Conservation (phyloP, 495 filamentous ascomycete genomes). For the Wilcoxina mikolae region DNA sequence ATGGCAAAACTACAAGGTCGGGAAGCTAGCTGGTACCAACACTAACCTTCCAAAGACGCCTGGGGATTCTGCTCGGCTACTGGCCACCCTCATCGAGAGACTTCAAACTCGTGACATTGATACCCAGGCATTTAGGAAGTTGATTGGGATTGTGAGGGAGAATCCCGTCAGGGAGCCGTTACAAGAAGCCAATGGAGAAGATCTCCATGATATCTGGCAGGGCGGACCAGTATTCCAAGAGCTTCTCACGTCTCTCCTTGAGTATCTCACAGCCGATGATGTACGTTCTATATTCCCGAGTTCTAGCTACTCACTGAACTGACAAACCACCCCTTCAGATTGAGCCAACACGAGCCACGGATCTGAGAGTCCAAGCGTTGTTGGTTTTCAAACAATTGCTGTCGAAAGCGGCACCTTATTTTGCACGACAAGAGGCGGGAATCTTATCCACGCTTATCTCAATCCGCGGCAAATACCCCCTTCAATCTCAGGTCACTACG, state of each 20-base stretch:
- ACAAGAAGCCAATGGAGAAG: slow-evolving; percentile 36
- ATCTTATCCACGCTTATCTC: slow-evolving; percentile 29
- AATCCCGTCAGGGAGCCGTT: slow-evolving; percentile 39
- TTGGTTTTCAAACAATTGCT: slow-evolving; percentile 67
- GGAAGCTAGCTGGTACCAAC: too few relatives aligned
- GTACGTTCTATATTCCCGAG: too few relatives aligned
- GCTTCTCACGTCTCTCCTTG: slow-evolving; percentile 57
- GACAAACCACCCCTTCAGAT: slow-evolving; percentile 20
- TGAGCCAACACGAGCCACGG: slow-evolving; percentile 43
- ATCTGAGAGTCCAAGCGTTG: slow-evolving; percentile 72
- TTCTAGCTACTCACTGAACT: background rate
- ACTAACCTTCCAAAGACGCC: slow-evolving; percentile 33
- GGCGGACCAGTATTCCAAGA: slow-evolving; percentile 48
- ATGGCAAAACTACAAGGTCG: slow-evolving; percentile 26
- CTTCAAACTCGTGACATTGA: slow-evolving; percentile 59
- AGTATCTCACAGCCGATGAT: slow-evolving; percentile 48
- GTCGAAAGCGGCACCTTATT: slow-evolving; percentile 51
- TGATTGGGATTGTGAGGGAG: slow-evolving; percentile 65
- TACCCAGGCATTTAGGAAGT: slow-evolving; percentile 73
- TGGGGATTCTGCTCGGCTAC: slow-evolving; percentile 40
- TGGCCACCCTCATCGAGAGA: slow-evolving; percentile 62
- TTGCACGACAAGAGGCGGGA: slow-evolving; percentile 48
- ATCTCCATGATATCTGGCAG: slow-evolving; percentile 37
- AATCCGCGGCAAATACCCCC: slow-evolving; percentile 27
- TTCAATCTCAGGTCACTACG: slow-evolving; percentile 40